Evolutionary conservation across 805 yeast genomes (phyloP).

Genomic region (Nakazawaea sp.): DNA sequence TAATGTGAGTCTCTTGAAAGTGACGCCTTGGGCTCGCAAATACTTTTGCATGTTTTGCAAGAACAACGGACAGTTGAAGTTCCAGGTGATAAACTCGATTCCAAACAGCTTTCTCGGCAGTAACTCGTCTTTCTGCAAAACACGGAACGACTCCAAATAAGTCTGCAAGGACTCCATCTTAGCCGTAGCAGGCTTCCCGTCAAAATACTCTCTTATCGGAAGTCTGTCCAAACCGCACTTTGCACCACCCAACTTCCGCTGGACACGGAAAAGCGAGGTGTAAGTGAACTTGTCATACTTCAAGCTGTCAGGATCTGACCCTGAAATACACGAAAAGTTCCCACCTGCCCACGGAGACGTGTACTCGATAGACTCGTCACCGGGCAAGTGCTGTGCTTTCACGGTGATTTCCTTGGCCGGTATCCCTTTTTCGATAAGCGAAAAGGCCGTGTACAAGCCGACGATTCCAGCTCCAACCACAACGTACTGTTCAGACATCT

Average conservation of each 20-base stretch:
- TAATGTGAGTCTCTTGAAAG: conserved; percentile 37
- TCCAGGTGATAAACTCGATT: conserved; percentile 51
- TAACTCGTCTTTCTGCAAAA: conserved; percentile 29
- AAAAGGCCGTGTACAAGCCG: conserved; percentile 57
- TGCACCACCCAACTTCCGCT: conserved; percentile 39
- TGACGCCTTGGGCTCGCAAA: conserved; percentile 43
- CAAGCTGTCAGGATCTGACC: conserved; percentile 43
- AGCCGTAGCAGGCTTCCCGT: conserved; percentile 32
- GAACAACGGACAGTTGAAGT: conserved; percentile 66
- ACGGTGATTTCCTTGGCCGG: conserved; percentile 40
- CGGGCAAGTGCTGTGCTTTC: conserved; percentile 65
- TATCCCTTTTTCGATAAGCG: conserved; percentile 35
- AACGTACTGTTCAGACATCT: conserved; percentile 7
- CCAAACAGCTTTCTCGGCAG: conserved; percentile 54
- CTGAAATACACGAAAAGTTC: conserved; percentile 55
- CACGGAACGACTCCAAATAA: conserved; percentile 41
- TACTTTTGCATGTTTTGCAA: conserved; percentile 38
- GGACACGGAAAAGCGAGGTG: conserved; percentile 35
- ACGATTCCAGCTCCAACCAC: conserved; percentile 48
- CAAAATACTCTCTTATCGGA: conserved; percentile 59
- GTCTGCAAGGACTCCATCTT: conserved; percentile 41
- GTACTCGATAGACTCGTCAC: conserved; percentile 67
- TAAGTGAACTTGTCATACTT: conserved; percentile 54
- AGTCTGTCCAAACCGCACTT: conserved; percentile 45
- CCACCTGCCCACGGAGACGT: conserved; percentile 83